Percentiles rank a stretch among this genome's conserved stretches.
phyloP scores from a whole-genome alignment of 345 rosid genomes.

The Euphorbia peplus region DNA sequence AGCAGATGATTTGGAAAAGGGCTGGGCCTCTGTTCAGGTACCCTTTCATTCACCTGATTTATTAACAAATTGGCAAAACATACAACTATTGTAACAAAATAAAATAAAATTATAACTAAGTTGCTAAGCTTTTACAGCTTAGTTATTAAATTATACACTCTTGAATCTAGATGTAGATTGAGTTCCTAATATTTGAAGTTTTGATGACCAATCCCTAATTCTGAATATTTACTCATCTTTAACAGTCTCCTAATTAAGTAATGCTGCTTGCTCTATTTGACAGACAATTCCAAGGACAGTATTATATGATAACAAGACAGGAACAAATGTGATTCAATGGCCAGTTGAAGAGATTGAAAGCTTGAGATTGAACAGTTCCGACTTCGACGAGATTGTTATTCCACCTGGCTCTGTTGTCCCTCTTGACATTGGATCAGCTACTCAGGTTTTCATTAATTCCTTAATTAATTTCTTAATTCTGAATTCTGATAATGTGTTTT shows the following conservation, averaged over 20 bases:
- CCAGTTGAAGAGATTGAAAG: conserved; percentile 84
- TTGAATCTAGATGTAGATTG: too few relatives aligned
- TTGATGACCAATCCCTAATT: too few relatives aligned
- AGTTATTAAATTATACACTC: too few relatives aligned
- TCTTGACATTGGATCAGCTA: conserved; percentile 49
- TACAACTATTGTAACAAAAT: too few relatives aligned
- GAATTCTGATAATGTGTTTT: too few relatives aligned
- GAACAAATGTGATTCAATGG: conserved; percentile 66
- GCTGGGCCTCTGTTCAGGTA: conserved; percentile 98
- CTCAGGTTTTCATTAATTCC: conserved; percentile 47
- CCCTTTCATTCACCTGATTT: neutral
- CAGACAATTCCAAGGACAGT: conserved; percentile 78
- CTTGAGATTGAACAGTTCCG: conserved; percentile 54
- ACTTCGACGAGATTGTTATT: conserved; percentile 40
- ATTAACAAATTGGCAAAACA: too few relatives aligned
- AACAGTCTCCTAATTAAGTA: too few relatives aligned
- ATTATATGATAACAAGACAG: conserved; percentile 59
- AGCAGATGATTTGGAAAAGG: conserved; percentile 61
- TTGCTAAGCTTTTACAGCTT: too few relatives aligned
- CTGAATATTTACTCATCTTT: too few relatives aligned
- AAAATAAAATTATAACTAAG: too few relatives aligned
- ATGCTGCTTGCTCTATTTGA: neutral
- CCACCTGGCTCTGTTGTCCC: conserved; percentile 62
- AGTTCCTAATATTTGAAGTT: too few relatives aligned
- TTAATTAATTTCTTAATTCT: neutral